Conservation (phyloP, 2,329 filamentous ascomycete species). For the Fusarium coffeatum region DNA sequence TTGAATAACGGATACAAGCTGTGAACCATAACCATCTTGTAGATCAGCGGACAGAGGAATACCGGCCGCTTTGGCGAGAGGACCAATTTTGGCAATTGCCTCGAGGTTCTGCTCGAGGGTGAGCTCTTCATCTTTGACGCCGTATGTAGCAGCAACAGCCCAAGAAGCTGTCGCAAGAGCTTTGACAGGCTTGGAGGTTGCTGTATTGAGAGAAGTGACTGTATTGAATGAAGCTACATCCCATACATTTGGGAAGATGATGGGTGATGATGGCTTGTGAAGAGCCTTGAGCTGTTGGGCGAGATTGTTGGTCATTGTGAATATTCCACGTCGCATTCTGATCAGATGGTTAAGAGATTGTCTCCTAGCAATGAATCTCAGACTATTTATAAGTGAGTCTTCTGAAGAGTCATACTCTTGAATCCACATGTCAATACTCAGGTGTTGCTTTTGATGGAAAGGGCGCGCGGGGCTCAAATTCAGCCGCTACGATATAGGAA, state of each 20-base stretch:
- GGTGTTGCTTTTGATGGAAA: constrained; percentile 29
- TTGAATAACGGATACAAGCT: constrained; percentile 58
- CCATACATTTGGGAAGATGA: constrained; percentile 68
- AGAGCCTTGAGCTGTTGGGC: constrained; percentile 57
- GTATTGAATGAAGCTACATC: constrained; percentile 61
- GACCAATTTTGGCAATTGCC: constrained; percentile 58
- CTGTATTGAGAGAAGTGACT: constrained; percentile 57
- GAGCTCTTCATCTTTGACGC: constrained; percentile 61
- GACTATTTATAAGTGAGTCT: constrained; percentile 5
- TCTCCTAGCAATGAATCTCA: too few relatives aligned
- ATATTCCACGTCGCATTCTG: background rate
- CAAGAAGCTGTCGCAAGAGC: constrained; percentile 64
- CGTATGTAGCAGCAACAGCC: constrained; percentile 60
- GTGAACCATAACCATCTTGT: constrained; percentile 68
- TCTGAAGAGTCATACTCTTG: background rate
- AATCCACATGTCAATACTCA: constrained; percentile 1
- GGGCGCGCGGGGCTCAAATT: constrained; percentile 32
- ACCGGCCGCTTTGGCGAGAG: constrained; percentile 53
- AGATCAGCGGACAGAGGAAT: constrained; percentile 68
- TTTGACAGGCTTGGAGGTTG: constrained; percentile 51
- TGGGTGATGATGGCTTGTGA: constrained; percentile 62
- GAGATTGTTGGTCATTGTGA: constrained; percentile 45
- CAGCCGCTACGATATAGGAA: background rate
- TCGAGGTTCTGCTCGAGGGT: constrained; percentile 63
- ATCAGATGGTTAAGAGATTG: background rate